Conservation (phyloP, 345 rosid genomes). For the Kandelia obovata region DNA sequence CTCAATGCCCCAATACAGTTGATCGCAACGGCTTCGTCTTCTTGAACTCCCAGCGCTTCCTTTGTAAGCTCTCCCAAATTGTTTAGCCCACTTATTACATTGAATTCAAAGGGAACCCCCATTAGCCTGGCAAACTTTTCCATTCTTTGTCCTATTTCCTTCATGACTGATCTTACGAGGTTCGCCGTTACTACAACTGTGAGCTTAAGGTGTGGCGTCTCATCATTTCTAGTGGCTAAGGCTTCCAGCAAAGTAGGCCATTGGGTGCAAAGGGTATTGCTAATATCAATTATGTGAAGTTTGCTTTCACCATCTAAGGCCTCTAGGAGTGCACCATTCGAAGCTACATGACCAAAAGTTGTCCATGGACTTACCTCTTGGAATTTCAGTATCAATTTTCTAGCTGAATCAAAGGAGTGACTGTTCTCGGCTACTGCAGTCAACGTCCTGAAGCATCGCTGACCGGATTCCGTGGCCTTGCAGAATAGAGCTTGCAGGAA, state of each 20-base stretch:
- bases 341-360: conserved; percentile 71
- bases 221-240: conserved; percentile 62
- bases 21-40: conserved; percentile 57
- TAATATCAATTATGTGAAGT: conserved; percentile 67
- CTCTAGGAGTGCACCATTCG: conserved; percentile 75
- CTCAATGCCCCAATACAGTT: conserved; percentile 63
- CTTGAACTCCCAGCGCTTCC: conserved; percentile 43
- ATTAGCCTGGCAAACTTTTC: conserved; percentile 76
- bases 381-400: conserved; percentile 63
- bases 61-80: conserved; percentile 43
- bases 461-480: conserved; percentile 62
- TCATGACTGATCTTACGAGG: conserved; percentile 47
- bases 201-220: conserved; percentile 66
- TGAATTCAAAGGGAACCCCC: conserved; percentile 75
- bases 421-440: conserved; percentile 53
- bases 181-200: conserved; percentile 56
- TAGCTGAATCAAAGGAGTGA: conserved; percentile 54
- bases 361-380: conserved; percentile 90
- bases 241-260: conserved; percentile 82
- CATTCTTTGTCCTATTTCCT: conserved; percentile 69
- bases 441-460: conserved; percentile 62
- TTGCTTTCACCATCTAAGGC: conserved; percentile 62
- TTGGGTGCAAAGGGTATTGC: conserved; percentile 80
- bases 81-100: conserved; percentile 43
- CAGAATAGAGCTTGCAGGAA: conserved; percentile 76